Conservation (phyloP, 2,329 filamentous ascomycete species). For the Monosporascus sp. region DNA sequence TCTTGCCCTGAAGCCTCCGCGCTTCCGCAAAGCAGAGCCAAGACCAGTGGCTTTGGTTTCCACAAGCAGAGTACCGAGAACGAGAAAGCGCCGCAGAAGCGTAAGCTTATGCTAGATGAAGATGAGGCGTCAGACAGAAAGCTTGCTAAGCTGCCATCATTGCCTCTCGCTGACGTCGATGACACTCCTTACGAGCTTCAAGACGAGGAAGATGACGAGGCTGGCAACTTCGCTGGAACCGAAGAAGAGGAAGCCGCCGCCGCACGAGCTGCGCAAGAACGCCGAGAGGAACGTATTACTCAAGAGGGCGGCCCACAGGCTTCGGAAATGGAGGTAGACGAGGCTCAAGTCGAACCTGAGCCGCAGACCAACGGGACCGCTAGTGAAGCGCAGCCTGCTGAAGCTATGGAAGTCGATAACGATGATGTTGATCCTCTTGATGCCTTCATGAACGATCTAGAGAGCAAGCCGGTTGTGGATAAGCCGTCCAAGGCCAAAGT, state of each 20-base stretch:
- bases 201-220: constrained; percentile 61
- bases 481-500: constrained; percentile 27
- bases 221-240: constrained; percentile 70
- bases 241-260: constrained; percentile 87
- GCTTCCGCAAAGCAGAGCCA: constrained; percentile 62
- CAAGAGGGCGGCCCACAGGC: constrained; percentile 45
- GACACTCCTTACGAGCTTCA: constrained; percentile 56
- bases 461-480: constrained; percentile 32
- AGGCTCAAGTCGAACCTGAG: constrained; percentile 17
- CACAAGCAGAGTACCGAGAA: constrained; percentile 59
- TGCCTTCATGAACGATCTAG: constrained; percentile 83
- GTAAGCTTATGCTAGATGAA: constrained; percentile 79
- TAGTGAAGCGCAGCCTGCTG: constrained; percentile 20
- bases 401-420: constrained; percentile 55
- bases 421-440: constrained; percentile 84
- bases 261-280: constrained; percentile 77
- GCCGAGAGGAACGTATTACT: constrained; percentile 65
- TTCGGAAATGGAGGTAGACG: constrained; percentile 34
- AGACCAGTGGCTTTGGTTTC: constrained; percentile 81
- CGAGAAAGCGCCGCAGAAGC: constrained; percentile 64
- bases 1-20: constrained; percentile 36
- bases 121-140: constrained; percentile 84
- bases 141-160: constrained; percentile 81
- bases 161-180: constrained; percentile 59
- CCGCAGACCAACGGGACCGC: constrained; percentile 17